A percentile compares a stretch with the other conserved stretches of the same genome.
Conservation (phyloP, 2,329 filamentous ascomycete species). For the Seiridium unicorne region DNA sequence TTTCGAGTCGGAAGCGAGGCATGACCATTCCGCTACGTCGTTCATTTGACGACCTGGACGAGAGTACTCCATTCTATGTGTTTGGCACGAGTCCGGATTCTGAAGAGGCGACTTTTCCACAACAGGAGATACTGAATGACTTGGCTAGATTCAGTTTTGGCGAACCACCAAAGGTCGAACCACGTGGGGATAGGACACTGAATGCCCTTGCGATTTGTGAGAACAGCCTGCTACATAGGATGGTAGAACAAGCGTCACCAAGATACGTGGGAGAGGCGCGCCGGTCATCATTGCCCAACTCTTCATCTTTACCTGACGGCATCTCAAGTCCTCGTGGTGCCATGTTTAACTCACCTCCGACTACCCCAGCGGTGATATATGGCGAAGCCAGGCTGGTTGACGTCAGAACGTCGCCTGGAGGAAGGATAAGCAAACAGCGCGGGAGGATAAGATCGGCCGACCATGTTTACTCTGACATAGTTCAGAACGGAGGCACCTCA, state of each 20-base stretch:
- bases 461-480: conserved; percentile 19
- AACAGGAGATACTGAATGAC: neutral
- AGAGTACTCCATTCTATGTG: conserved; percentile 46
- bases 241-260: neutral
- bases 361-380: conserved; percentile 23
- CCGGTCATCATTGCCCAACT: conserved; percentile 2
- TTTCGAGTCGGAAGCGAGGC: conserved; percentile 40
- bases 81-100: conserved; percentile 34
- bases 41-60: conserved; percentile 40
- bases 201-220: neutral
- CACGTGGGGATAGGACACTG: neutral
- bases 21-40: conserved; percentile 48
- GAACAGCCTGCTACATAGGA: neutral
- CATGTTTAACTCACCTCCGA: conserved; percentile 18
- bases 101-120: neutral
- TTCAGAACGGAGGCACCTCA: conserved; percentile 23
- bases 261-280: conserved; percentile 9
- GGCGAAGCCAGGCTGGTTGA: conserved; percentile 25
- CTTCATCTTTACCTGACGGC: conserved; percentile 11
- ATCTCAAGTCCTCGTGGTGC: conserved; percentile 16
- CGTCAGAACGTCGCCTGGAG: conserved; percentile 15
- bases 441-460: conserved; percentile 23
- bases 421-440: conserved; percentile 1
- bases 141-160: neutral
- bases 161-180: neutral